Evolutionary conservation across 2,329 filamentous ascomycete genomes (phyloP).

Genomic region (Sarocladium strictum): DNA sequence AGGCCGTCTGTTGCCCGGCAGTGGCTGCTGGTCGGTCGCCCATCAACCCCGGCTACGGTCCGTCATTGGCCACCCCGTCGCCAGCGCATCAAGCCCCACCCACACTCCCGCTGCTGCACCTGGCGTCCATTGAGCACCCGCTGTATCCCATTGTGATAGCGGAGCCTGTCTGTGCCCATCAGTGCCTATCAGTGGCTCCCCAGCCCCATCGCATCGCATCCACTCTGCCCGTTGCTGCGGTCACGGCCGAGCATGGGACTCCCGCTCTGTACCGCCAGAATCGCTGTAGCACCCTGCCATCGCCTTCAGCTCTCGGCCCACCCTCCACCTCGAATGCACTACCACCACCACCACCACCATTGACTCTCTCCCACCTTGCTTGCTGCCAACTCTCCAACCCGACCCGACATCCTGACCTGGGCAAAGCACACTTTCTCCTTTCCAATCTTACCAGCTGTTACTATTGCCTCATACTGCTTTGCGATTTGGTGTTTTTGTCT

Average conservation of each 20-base stretch:
- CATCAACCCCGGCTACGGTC: neutral
- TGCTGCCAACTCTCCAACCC: neutral
- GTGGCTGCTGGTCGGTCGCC: neutral
- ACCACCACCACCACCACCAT: neutral
- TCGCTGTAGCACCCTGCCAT: neutral
- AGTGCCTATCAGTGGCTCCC: neutral
- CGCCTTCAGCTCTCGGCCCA: conserved; percentile 7
- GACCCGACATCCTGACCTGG: neutral
- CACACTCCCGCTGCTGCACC: conserved; percentile 8
- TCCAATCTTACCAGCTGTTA: neutral
- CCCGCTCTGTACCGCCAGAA: neutral
- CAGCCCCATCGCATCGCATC: conserved; percentile 2
- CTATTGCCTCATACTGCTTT: neutral
- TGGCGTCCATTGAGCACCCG: neutral
- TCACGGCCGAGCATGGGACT: conserved; percentile 8
- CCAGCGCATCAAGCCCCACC: conserved; percentile 7
- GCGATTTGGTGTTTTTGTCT: neutral
- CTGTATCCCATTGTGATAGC: neutral
- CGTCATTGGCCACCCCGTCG: neutral
- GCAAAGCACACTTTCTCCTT: neutral
- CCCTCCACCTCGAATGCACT: neutral
- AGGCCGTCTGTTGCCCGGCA: conserved; percentile 3
- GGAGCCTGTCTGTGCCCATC: neutral
- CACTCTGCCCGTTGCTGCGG: conserved; percentile 9
- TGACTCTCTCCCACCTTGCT: neutral